Percentiles rank a stretch among this genome's conserved stretches.
Evolutionary conservation across 495 filamentous ascomycete genomes (phyloP).

Genomic region (Podospora bellae-mahoneyi): DNA sequence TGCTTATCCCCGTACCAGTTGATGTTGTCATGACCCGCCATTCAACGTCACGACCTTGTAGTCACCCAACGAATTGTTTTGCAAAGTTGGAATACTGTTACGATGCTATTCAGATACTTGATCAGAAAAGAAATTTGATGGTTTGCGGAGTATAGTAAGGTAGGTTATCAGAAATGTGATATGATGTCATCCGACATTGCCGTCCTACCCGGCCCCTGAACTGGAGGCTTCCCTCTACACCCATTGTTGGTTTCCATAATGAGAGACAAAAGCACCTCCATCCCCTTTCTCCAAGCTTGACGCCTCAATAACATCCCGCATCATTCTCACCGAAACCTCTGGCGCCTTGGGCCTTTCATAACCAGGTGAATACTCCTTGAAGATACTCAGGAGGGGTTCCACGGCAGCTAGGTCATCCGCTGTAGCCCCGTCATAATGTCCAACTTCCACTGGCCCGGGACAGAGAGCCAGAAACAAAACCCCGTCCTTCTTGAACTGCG

Average conservation of each 20-base stretch:
- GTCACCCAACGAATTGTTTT: neutral
- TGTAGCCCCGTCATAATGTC: slow-evolving; percentile 29
- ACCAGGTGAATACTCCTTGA: slow-evolving; percentile 44
- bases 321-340: slow-evolving; percentile 39
- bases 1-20: neutral
- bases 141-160: neutral
- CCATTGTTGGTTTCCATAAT: slow-evolving; percentile 20
- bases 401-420: slow-evolving; percentile 34
- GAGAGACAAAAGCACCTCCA: slow-evolving; percentile 53
- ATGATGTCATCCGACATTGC: neutral
- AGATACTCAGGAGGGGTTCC: slow-evolving; percentile 29
- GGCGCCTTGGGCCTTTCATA: slow-evolving; percentile 45
- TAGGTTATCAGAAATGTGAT: neutral
- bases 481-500: slow-evolving; percentile 49
- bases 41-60: neutral
- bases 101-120: neutral
- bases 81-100: neutral
- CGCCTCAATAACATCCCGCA: slow-evolving; percentile 41
- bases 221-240: neutral
- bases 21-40: neutral
- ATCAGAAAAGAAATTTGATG: neutral
- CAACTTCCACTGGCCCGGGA: slow-evolving; percentile 46
- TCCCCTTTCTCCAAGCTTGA: slow-evolving; percentile 46
- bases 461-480: slow-evolving; percentile 49
- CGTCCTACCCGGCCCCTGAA: neutral